Conservation (phyloP, 208 protist species). For the Crithidia acanthocephali region DNA sequence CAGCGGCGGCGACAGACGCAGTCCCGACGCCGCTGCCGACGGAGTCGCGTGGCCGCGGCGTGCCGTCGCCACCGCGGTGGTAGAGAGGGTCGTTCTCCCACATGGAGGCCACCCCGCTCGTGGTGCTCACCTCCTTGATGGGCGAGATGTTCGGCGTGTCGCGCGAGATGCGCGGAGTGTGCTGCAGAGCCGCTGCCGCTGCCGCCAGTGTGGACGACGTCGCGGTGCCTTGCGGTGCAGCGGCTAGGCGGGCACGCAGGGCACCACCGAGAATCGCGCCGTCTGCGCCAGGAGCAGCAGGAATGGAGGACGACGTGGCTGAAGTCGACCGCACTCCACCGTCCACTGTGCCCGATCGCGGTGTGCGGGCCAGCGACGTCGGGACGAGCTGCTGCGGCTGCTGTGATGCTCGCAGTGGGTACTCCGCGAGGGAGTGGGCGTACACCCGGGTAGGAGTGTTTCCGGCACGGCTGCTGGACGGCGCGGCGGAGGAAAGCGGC, state of each 20-base stretch:
- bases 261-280: conserved; percentile 22
- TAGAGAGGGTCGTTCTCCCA: conserved; percentile 19
- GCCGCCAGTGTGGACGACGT: background rate
- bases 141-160: conserved; percentile 45
- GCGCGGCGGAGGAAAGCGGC: background rate
- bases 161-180: conserved; percentile 13
- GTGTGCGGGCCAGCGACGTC: background rate
- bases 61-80: conserved; percentile 10
- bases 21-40: background rate
- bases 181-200: background rate
- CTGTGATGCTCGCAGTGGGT: conserved; percentile 2
- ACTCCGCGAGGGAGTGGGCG: conserved; percentile 19
- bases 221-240: background rate
- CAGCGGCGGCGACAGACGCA: background rate
- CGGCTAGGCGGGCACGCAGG: conserved; percentile 4
- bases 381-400: conserved; percentile 4
- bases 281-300: conserved; percentile 6
- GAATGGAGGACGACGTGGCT: background rate
- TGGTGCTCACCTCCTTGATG: conserved; percentile 32
- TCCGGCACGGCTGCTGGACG: background rate
- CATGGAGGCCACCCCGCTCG: conserved; percentile 22
- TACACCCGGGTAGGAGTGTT: conserved; percentile 16
- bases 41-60: conserved; percentile 5
- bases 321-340: background rate
- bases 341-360: background rate